phyloP scores from a whole-genome alignment of 371 early-diverging fungal genomes.

The Rhizopus arrhizus region DNA sequence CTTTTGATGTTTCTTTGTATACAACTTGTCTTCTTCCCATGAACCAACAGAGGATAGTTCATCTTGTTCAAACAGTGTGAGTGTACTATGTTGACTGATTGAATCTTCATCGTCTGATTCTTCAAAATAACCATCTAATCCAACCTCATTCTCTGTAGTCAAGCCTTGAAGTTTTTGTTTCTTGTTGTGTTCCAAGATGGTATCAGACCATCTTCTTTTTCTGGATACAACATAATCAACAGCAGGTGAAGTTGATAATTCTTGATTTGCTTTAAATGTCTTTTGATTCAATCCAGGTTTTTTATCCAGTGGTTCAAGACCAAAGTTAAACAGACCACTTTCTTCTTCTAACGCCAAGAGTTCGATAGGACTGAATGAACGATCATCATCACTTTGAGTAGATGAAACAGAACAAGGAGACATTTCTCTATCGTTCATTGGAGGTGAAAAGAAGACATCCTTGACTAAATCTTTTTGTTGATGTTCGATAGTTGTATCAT shows the following conservation, averaged over 20 bases:
- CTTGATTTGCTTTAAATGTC: no score
- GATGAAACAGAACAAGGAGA: conserved; percentile 28
- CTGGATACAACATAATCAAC: background rate
- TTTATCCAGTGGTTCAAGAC: conserved; percentile 25
- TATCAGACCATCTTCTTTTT: conserved; percentile 31
- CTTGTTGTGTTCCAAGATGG: conserved; percentile 23
- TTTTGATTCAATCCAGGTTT: conserved; percentile 5
- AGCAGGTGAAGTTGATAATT: conserved; percentile 17
- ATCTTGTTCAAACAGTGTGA: conserved; percentile 10
- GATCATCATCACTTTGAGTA: conserved; percentile 31
- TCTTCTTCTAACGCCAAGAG: conserved; percentile 4
- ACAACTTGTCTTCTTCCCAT: conserved; percentile 12
- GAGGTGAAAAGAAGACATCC: conserved; percentile 54
- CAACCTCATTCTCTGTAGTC: no score
- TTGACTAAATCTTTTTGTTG: conserved; percentile 46
- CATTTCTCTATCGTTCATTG: conserved; percentile 34
- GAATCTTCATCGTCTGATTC: conserved; percentile 19
- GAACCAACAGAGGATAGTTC: conserved; percentile 10
- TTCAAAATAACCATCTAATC: conserved; percentile 5
- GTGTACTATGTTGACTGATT: background rate
- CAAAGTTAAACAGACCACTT: conserved; percentile 23
- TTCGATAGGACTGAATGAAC: conserved; percentile 15
- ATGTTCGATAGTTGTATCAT: conserved; percentile 37
- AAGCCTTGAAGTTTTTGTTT: conserved; percentile 17
- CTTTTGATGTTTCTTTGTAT: conserved; percentile 1